Conservation (phyloP, 2,329 filamentous ascomycete species). For the Bipolaris gigantea region DNA sequence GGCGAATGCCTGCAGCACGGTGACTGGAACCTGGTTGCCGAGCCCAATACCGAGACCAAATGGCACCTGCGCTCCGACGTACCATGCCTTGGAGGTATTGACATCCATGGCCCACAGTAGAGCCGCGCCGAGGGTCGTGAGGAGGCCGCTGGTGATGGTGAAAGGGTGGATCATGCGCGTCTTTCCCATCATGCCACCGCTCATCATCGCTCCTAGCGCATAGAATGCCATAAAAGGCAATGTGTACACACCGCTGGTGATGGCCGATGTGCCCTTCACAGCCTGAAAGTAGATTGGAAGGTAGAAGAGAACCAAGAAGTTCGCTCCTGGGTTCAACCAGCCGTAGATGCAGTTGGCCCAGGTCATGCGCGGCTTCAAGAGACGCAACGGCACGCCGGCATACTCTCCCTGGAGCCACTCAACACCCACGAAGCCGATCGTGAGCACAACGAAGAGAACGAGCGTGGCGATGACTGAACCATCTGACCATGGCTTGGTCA, state of each 20-base stretch:
- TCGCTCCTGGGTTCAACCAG: too few species aligned
- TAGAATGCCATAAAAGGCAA: neutral
- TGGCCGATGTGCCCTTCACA: neutral
- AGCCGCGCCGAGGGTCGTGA: neutral
- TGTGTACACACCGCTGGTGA: neutral
- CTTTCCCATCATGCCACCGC: neutral
- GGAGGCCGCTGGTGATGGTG: neutral
- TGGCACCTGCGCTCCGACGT: neutral
- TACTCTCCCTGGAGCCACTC: too few species aligned
- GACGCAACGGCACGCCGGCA: too few species aligned
- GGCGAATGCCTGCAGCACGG: neutral
- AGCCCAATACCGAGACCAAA: neutral
- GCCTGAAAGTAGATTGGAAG: neutral
- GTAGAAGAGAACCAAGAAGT: too few species aligned
- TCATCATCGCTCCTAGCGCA: neutral
- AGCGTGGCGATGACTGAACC: neutral
- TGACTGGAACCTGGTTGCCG: neutral
- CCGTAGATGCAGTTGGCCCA: too few species aligned
- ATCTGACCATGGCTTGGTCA: neutral
- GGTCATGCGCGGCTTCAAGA: too few species aligned
- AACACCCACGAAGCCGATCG: too few species aligned
- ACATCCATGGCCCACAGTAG: neutral
- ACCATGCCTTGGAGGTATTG: neutral
- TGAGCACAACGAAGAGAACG: neutral
- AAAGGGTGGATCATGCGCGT: slow-evolving; percentile 12